Percentiles rank a stretch among this genome's conserved stretches.
phyloP scores from a whole-genome alignment of 257 asterid species.

The Salvia splendens region DNA sequence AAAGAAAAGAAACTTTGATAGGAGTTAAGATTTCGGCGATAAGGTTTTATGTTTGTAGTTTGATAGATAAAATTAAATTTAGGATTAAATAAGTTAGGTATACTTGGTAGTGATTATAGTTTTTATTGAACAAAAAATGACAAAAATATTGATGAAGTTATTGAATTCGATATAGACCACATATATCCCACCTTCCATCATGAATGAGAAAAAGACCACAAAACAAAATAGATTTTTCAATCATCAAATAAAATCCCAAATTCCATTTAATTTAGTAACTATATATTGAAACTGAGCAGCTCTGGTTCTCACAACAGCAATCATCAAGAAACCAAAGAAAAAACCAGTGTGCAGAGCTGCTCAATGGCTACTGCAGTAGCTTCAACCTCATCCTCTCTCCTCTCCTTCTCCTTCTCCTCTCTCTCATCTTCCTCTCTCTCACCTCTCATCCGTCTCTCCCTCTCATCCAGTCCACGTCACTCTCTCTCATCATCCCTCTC shows the following conservation, averaged over 20 bases:
- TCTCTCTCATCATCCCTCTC: constrained; percentile 58
- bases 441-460: constrained; percentile 43
- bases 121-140: not conserved
- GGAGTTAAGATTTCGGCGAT: too few species aligned
- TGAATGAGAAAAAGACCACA: constrained; percentile 18
- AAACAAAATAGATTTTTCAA: not conserved
- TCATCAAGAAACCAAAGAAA: constrained; percentile 18
- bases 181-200: not conserved
- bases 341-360: not conserved
- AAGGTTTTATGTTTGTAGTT: too few species aligned
- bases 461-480: constrained; percentile 39
- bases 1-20: too few species aligned
- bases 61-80: too few species aligned
- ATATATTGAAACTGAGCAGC: not conserved
- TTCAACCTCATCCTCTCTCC: constrained; percentile 50
- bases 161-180: constrained; percentile 22
- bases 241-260: not conserved
- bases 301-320: constrained; percentile 29
- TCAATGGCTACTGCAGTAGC: constrained; percentile 74
- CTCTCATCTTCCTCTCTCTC: constrained; percentile 49
- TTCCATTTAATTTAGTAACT: not conserved
- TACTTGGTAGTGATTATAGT: too few species aligned
- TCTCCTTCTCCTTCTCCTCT: constrained; percentile 40
- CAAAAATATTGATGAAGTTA: not conserved
- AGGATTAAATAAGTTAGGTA: too few species aligned